Evolutionary conservation across 441 rosid species (phyloP).

Genomic region (Erodium moschatum): DNA sequence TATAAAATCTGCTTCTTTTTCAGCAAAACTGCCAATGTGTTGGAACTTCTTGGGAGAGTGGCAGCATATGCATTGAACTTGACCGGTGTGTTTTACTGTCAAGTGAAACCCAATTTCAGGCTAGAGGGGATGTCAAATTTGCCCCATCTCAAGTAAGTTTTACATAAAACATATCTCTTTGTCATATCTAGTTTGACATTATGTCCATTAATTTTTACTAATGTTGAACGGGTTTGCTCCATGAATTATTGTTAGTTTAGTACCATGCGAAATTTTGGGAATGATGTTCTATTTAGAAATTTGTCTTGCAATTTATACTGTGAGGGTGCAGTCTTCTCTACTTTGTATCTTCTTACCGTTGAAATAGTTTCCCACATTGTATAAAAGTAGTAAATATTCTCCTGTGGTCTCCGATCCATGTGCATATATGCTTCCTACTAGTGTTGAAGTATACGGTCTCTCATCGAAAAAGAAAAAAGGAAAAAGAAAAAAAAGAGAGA

Average conservation of each 20-base stretch:
- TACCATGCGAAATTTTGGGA: not conserved
- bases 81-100: constrained; percentile 83
- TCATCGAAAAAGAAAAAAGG: too few species aligned
- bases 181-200: not conserved
- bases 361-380: too few species aligned
- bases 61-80: constrained; percentile 68
- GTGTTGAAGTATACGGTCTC: too few species aligned
- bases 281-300: not conserved
- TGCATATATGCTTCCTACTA: too few species aligned
- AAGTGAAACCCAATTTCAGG: constrained; percentile 51
- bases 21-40: constrained; percentile 77
- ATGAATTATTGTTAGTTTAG: too few species aligned
- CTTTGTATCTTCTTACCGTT: not conserved
- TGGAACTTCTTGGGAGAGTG: constrained; percentile 78
- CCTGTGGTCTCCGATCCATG: too few species aligned
- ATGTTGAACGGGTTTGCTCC: not conserved
- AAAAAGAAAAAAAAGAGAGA: too few species aligned
- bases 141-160: constrained; percentile 57
- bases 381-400: too few species aligned
- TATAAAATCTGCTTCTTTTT: constrained; percentile 19
- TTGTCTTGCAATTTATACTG: not conserved
- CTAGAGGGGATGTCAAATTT: constrained; percentile 38
- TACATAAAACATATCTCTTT: not conserved
- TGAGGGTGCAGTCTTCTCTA: constrained; percentile 4
- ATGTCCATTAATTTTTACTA: not conserved